These are phyloP conservation scores for Myriosclerotinia duriaeana DNA, from an alignment of 2,329 filamentous ascomycete species.

Conservation along the genomic window DNA sequence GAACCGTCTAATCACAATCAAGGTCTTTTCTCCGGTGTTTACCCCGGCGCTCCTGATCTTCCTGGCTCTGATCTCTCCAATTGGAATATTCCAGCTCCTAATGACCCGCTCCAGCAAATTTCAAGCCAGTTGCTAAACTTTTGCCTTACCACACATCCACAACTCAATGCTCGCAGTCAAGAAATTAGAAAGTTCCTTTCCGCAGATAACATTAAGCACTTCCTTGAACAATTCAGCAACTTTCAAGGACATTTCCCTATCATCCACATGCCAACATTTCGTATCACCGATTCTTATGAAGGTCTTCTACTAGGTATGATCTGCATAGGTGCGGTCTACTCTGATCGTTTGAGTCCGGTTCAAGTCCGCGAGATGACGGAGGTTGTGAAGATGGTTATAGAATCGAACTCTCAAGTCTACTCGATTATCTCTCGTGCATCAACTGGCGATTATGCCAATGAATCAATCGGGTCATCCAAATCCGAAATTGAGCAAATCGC, in stretches of 20 bases:
- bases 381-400: constrained; percentile 57
- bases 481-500: constrained; percentile 65
- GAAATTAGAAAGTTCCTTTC: constrained; percentile 57
- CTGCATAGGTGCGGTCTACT: constrained; percentile 74
- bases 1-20: constrained; percentile 49
- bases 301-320: constrained; percentile 69
- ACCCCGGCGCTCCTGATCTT: constrained; percentile 28
- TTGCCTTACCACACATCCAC: constrained; percentile 56
- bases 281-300: constrained; percentile 63
- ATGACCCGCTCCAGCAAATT: constrained; percentile 53
- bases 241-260: constrained; percentile 73
- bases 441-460: constrained; percentile 44
- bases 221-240: constrained; percentile 68
- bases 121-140: constrained; percentile 58
- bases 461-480: constrained; percentile 42
- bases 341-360: constrained; percentile 57
- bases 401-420: constrained; percentile 55
- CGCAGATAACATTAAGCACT: constrained; percentile 67
- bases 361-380: constrained; percentile 70
- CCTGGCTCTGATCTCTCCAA: constrained; percentile 41
- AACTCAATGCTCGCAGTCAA: constrained; percentile 55
- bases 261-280: constrained; percentile 70
- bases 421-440: constrained; percentile 46
- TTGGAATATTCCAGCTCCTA: constrained; percentile 45
- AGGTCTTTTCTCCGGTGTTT: constrained; percentile 53